These are phyloP conservation scores for Orbilia quercus DNA, from an alignment of 2,329 filamentous ascomycete species.

Conservation along the genomic window DNA sequence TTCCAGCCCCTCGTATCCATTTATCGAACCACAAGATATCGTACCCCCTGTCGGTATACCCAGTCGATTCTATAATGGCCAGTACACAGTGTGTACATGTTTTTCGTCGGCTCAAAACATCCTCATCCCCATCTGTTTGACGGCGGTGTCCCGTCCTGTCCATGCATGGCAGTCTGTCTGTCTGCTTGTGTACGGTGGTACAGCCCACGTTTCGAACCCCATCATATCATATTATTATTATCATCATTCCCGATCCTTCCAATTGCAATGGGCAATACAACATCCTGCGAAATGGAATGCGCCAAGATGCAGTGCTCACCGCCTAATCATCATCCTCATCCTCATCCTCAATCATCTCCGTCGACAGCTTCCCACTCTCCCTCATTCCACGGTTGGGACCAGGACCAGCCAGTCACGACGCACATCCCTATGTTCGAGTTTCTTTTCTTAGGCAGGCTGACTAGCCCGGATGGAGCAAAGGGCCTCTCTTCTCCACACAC, in stretches of 20 bases:
- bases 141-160: not conserved
- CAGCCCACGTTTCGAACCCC: conserved; percentile 39
- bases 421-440: not conserved
- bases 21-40: no score
- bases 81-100: conserved; percentile 8
- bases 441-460: conserved; percentile 31
- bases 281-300: conserved; percentile 15
- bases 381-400: not conserved
- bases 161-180: no score
- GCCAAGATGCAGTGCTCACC: conserved; percentile 27
- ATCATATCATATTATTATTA: not conserved
- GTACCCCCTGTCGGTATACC: no score
- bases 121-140: conserved; percentile 18
- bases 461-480: conserved; percentile 29
- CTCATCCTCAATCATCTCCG: conserved; percentile 3
- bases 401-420: not conserved
- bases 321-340: conserved; percentile 8
- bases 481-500: conserved; percentile 33
- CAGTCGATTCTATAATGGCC: no score
- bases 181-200: conserved; percentile 29
- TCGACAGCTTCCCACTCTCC: not conserved
- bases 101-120: no score
- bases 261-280: no score
- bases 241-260: no score
- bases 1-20: conserved; percentile 4